Conservation (phyloP, 2,329 filamentous ascomycete genomes). For the Diaporthe capsici region DNA sequence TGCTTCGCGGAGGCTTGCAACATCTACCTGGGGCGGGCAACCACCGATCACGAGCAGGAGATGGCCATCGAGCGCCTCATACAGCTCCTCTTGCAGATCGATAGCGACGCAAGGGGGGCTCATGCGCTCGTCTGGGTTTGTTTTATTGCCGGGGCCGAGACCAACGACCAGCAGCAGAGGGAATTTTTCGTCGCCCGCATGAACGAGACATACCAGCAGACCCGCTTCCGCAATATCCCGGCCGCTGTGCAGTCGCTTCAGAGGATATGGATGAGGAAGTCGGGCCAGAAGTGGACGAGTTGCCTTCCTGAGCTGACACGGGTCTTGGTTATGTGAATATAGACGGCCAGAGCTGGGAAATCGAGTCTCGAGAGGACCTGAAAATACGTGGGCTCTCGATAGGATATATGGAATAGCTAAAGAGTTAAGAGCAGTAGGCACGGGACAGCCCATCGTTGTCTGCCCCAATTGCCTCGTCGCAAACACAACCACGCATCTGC, state of each 20-base stretch:
- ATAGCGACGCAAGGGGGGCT: neutral
- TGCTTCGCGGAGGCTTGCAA: constrained; percentile 21
- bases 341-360: neutral
- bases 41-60: constrained; percentile 3
- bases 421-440: too few relatives aligned
- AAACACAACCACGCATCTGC: too few relatives aligned
- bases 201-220: constrained; percentile 14
- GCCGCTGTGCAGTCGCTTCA: constrained; percentile 9
- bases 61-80: neutral
- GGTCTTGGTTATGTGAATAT: neutral
- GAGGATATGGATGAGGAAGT: constrained; percentile 10
- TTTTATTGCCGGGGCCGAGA: constrained; percentile 7
- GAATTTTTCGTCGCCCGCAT: constrained; percentile 14
- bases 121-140: constrained; percentile 16
- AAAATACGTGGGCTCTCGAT: neutral
- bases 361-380: neutral
- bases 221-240: constrained; percentile 5
- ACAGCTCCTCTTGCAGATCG: neutral
- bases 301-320: neutral
- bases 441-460: too few relatives aligned
- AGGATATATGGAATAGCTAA: too few relatives aligned
- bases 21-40: constrained; percentile 5
- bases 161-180: constrained; percentile 7
- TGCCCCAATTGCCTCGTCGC: fast-evolving
- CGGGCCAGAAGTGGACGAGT: constrained; percentile 22